Evolutionary conservation across 169 alveolate genomes (phyloP).

Genomic region (Eimeria sp.): DNA sequence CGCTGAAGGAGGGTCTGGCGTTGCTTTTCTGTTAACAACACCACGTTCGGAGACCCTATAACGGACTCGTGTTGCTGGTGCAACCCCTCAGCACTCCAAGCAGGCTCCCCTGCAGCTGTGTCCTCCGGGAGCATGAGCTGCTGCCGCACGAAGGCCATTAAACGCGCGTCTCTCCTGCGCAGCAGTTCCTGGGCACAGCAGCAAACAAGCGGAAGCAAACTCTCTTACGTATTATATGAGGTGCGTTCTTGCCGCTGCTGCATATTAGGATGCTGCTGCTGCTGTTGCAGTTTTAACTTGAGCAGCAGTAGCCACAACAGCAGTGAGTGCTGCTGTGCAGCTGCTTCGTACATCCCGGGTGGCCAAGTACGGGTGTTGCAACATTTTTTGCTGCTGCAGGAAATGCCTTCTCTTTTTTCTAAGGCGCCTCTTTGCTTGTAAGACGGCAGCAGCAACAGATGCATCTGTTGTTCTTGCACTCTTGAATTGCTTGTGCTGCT

Average conservation of each 20-base stretch:
- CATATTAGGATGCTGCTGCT: background rate
- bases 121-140: slow-evolving; percentile 48
- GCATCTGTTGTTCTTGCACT: slow-evolving; percentile 31
- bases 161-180: slow-evolving; percentile 18
- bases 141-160: slow-evolving; percentile 61
- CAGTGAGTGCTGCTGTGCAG: slow-evolving; percentile 19
- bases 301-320: slow-evolving; percentile 14
- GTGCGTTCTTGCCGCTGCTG: background rate
- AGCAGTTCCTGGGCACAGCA: slow-evolving; percentile 32
- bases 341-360: slow-evolving; percentile 69
- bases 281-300: background rate
- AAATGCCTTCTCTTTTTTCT: background rate
- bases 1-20: background rate
- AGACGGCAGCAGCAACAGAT: slow-evolving; percentile 53
- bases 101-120: background rate
- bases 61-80: background rate
- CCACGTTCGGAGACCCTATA: background rate
- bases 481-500: slow-evolving; percentile 1
- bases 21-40: slow-evolving; percentile 11
- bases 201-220: background rate
- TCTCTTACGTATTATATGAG: background rate
- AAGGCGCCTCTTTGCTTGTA: slow-evolving; percentile 38
- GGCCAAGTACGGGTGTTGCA: slow-evolving; percentile 24
- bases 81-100: background rate
- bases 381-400: slow-evolving; percentile 27